Evolutionary conservation across 176 grass and related monocot genomes (phyloP), one percentile per base, ranked within the genome.

Genomic region (Juncus effusus): DNA sequence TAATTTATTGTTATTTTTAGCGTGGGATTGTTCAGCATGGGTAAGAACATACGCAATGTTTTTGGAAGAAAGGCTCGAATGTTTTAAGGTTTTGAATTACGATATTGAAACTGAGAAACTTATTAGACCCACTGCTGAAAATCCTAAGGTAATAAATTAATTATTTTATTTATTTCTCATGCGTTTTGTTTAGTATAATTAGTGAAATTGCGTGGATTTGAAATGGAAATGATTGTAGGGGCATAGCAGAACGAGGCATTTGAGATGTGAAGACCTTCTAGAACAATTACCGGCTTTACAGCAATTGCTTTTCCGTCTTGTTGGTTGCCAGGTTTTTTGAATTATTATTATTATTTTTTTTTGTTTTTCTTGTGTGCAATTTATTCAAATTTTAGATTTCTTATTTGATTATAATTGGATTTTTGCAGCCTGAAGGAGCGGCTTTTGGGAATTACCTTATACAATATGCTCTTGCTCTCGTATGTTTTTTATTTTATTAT

Each of bases 1-100:
- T 69, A 11, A 13, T 69, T 54, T 56, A 51, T 51, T 72, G 56
- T 55, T 36, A 69, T 72, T 42, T 45, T 28, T 72, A 97, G 93
- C 93, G 69, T 97, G 93, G 93, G 93, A 97, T 80, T 97, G 78
- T 72, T 97, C 93, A 11, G 64, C 82, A 51, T 97, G 93, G 93
- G 80, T 92, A 40, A 85, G 88, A 77, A 79, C 85, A 2, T 97
- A 97, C 64, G 88, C 88, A 2, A 66, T 84, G 37, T 97, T 89
- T 72, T 75, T 97, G 13, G 85, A 97, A 49, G 93, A 97, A 79
- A 64, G 93, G 7, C 74, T 97, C 5, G 93, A 97, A 45, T 92
- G 88, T 60, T 86, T 92, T 85, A 84, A 79, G 78, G 16, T 86
- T 61, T 80, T 97, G 40, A 88, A 81, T 67, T 97, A 97, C 10